Evolutionary conservation across 2,329 filamentous ascomycete species (phyloP), one percentile per base, ranked within the genome.

Genomic region (Fusarium mexicanum): DNA sequence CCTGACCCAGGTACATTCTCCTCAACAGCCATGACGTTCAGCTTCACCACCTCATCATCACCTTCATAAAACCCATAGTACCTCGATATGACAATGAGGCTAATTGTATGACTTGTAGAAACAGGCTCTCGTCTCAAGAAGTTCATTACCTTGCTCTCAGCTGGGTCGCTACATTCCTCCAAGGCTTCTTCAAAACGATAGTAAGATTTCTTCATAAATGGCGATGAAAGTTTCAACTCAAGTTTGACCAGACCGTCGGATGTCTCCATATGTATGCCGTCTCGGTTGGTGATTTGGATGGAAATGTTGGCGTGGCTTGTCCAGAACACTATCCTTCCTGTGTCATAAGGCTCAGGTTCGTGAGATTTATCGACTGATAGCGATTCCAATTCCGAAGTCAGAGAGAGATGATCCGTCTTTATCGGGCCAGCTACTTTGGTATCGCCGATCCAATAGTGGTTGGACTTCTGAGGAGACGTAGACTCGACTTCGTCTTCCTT

Each of bases 1-100:
- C 64, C 64, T 0, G 57, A 63, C 7, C 38, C 50, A 5, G 64
- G 37, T 2, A 50, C 17, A 1, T 29, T 26, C 16, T 53, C 48
- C 14, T 69, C 38, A 1, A 63, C 64, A 46, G 53, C 35, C 57
- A 69, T 41, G 2, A 68, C 18, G 11, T 69, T 69, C 9, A 69
- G 10, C 38, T 51, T 69, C 2, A 31, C 13, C 38, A 17, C 14
- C 20, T 57, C 26, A 29, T 68, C 43, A 9, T 33, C 20, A 29
- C 6, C 50, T 2, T 7, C 13, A 9, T 6, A 8, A 35, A 8
- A 41, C 11, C n/a, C 44, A 26, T 37, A 57, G 4, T 8, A 10
- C 2, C 35, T 59, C 33, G 67, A 69, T 3, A 69, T 16, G 22
- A 63, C 22, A 12, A 69, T 48, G 31, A 69, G 35, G 3, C 44